Evolutionary conservation across 2,329 filamentous ascomycete species (phyloP).

Genomic region (Sclerotinia glacialis): DNA sequence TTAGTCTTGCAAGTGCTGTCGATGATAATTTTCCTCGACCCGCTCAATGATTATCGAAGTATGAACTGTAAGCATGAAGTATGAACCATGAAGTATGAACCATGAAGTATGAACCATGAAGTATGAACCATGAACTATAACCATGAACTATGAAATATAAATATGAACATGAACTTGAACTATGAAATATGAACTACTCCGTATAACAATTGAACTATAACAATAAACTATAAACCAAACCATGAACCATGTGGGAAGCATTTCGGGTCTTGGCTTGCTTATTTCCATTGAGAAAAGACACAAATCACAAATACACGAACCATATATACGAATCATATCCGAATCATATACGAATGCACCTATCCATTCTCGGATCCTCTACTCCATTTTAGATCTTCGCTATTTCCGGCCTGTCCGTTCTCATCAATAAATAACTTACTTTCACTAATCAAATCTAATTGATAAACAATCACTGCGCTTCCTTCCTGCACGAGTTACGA

Average conservation of each 20-base stretch:
- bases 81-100: background rate
- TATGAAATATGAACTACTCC: too few relatives aligned
- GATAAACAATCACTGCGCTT: background rate
- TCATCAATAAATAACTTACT: background rate
- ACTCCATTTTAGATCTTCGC: background rate
- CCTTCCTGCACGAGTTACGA: background rate
- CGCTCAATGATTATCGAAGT: too few relatives aligned
- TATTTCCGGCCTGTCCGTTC: background rate
- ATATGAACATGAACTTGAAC: too few relatives aligned
- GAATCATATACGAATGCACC: background rate
- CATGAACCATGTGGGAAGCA: background rate
- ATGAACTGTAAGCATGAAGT: too few relatives aligned
- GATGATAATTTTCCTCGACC: slow-evolving; percentile 12
- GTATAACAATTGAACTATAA: too few relatives aligned
- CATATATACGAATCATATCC: background rate
- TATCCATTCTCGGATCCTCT: background rate
- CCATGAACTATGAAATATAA: too few relatives aligned
- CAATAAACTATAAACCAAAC: too few relatives aligned
- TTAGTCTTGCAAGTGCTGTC: background rate
- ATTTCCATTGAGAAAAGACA: background rate
- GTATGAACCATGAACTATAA: too few relatives aligned
- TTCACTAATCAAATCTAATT: too few relatives aligned
- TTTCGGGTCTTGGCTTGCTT: background rate
- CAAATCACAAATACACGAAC: background rate
- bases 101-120: too few relatives aligned